phyloP scores from a whole-genome alignment of 352 stramenopile genomes.

The Blastocystis sp. region DNA sequence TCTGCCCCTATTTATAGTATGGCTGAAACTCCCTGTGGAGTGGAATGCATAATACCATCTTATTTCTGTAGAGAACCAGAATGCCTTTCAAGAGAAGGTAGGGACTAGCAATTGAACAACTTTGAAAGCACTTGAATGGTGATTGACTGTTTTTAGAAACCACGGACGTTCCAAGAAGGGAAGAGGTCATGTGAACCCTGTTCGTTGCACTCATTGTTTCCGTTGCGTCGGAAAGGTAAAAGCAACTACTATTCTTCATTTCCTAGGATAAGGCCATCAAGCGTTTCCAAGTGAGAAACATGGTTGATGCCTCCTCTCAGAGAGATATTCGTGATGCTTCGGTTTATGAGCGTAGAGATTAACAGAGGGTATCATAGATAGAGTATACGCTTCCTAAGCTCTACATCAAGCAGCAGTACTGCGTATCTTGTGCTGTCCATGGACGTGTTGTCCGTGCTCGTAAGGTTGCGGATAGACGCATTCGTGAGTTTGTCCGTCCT shows the following conservation, averaged over 20 bases:
- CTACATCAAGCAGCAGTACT: slow-evolving; percentile 99
- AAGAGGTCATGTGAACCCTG: slow-evolving; percentile 59
- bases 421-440: slow-evolving; percentile 94
- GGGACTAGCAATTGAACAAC: not conserved
- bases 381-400: slow-evolving; percentile 97
- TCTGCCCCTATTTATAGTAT: not conserved
- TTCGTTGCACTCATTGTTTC: slow-evolving; percentile 48
- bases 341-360: slow-evolving; percentile 78
- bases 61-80: slow-evolving; percentile 57
- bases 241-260: not conserved
- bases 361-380: not conserved
- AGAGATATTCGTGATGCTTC: slow-evolving; percentile 94
- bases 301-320: slow-evolving; percentile 86
- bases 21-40: slow-evolving; percentile 8
- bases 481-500: slow-evolving; percentile 72
- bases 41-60: slow-evolving; percentile 52
- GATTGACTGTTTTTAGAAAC: slow-evolving; percentile 45
- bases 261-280: slow-evolving; percentile 60
- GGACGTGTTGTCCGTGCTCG: slow-evolving; percentile 95
- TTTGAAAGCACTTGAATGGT: not conserved
- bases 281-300: slow-evolving; percentile 69
- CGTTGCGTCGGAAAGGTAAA: slow-evolving; percentile 48
- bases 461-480: slow-evolving; percentile 81
- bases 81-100: slow-evolving; percentile 63
- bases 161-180: slow-evolving; percentile 61